Base-by-base conservation (phyloP, 2,329 filamentous ascomycete species). In the Colletotrichum shisoi region DNA sequence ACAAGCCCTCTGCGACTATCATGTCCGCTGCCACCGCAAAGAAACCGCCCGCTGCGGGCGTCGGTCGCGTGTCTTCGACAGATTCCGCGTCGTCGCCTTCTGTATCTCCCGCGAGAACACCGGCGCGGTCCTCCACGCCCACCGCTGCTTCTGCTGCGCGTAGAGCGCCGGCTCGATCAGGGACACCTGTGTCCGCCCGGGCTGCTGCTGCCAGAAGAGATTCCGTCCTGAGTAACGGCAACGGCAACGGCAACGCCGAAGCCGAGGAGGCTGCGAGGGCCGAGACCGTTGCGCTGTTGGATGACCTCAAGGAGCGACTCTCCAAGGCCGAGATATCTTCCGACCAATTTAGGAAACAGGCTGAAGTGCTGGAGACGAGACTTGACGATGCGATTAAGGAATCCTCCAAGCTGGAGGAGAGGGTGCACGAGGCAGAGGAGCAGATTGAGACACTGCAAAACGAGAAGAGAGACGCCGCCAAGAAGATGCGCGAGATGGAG, bases 401-500 rank as follows among this genome's bases (percentile, higher is more conserved):
- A 77, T 94, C 97, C 74, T 87, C 87, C 60, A 92, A 91, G 79
- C 81, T 97, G 42, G 95, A 99, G 77, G 94, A 98, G 76, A 89
- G 88, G 70, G 84, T 91, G 52, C 94, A 97, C 76, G 94, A 97
- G 78, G 89, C 88, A 74, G 93, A 95, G 69, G 92, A 94, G 77
- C 89, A 90, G 74, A 86, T 94, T 66, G 93, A 97, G 78, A 82
- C 86, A 8, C 83, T 98, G 61, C 88, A 89, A 74, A 93, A 92
- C 73, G 92, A 96, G 74, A 94, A 95, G 80, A 88, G 92, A 72
- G 94, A 98, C 72, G 85, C 90, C 62, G 87, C 89, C 37, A 87
- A 93, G 70, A 91, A 96, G 78, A 91, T 92, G 74, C 88, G 94
- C 70, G 95, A 99, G 77, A 89, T 97, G 81, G 94, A 97, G 78